Percentiles rank a stretch among this genome's conserved stretches.
These are phyloP conservation scores for Citrus unshiu DNA, from an alignment of 345 rosid genomes.

Conservation along the genomic window DNA sequence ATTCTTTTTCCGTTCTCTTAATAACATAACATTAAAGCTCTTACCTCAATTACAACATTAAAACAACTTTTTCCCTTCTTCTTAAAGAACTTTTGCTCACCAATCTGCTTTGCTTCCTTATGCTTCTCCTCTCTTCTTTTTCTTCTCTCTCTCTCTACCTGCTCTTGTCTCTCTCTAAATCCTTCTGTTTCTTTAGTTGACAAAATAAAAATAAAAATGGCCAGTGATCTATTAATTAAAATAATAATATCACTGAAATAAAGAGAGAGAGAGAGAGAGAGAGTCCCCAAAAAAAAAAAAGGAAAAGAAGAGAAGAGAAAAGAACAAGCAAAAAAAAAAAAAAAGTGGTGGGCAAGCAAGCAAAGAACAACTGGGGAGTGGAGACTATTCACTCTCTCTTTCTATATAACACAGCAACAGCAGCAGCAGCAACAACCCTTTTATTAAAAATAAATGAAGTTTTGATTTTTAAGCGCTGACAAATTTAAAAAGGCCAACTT, in stretches of 20 bases:
- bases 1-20: constrained; percentile 8
- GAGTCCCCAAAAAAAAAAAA: too few species aligned
- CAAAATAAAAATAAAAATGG: background rate
- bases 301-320: too few species aligned
- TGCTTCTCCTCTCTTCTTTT: constrained; percentile 12
- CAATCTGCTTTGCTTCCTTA: constrained; percentile 22
- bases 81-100: constrained; percentile 21
- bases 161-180: constrained; percentile 33
- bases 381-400: constrained; percentile 16
- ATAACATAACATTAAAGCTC: constrained; percentile 21
- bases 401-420: background rate
- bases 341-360: constrained; percentile 33
- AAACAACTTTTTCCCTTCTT: background rate
- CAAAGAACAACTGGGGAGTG: constrained; percentile 23
- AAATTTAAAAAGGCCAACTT: background rate
- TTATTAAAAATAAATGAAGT: background rate
- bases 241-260: constrained; percentile 7
- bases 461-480: constrained; percentile 8
- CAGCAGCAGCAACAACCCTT: background rate
- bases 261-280: background rate
- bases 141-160: constrained; percentile 27
- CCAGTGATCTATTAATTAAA: constrained; percentile 7
- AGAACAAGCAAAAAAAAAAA: too few species aligned
- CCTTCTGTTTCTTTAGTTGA: constrained; percentile 31
- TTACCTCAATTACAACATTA: constrained; percentile 38